phyloP scores from a whole-genome alignment of 23 red algal species.

The Gracilaria caudata region DNA sequence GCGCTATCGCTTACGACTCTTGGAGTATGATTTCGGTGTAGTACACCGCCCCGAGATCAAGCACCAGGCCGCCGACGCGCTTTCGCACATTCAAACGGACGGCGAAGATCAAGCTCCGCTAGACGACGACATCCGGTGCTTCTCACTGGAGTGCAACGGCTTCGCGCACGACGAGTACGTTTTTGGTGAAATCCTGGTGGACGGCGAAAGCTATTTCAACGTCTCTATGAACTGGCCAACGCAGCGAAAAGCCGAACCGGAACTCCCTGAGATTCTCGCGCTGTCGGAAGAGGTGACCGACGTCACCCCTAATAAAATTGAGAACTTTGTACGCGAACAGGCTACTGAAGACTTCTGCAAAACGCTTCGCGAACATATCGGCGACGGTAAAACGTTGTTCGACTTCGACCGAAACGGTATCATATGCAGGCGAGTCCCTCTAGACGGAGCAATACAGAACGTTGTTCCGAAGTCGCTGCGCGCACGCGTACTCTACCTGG shows the following conservation, averaged over 20 bases:
- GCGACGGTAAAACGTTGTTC: neutral
- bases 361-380: neutral
- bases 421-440: neutral
- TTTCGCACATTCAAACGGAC: constrained; percentile 12
- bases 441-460: constrained; percentile 32
- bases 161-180: neutral
- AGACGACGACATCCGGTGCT: neutral
- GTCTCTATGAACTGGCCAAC: neutral
- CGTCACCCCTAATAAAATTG: neutral
- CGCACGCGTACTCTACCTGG: constrained; percentile 30
- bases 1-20: neutral
- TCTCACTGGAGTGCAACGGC: neutral
- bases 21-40: constrained; percentile 33
- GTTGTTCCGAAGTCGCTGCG: constrained; percentile 31
- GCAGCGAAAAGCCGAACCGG: neutral
- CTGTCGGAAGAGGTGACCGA: neutral
- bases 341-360: neutral
- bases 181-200: neutral
- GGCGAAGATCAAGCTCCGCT: neutral
- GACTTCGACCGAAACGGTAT: constrained; percentile 21
- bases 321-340: constrained; percentile 8
- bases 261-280: neutral
- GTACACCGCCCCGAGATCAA: constrained; percentile 21
- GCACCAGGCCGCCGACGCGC: constrained; percentile 9
- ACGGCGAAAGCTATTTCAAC: neutral